Evolutionary conservation across 163 green algal species (phyloP), one percentile per base, ranked within the genome.

Genomic region (Trebouxia gelatinosa): DNA sequence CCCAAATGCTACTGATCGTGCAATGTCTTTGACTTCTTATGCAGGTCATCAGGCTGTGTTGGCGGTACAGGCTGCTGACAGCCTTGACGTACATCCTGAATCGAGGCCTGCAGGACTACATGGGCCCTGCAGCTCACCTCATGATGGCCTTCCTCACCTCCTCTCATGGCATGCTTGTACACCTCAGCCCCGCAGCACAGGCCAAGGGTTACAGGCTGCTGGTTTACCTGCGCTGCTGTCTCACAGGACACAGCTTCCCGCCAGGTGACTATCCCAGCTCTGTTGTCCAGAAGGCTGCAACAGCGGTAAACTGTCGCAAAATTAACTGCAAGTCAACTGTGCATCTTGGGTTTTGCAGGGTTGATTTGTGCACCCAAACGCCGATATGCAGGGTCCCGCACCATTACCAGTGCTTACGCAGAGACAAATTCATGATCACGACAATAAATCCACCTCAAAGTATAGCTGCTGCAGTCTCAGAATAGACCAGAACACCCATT

Each of bases 1-100:
- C n/a, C n/a, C n/a, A n/a, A n/a, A n/a, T n/a, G n/a, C n/a, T n/a
- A n/a, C n/a, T n/a, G n/a, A n/a, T n/a, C n/a, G n/a, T n/a, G n/a
- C n/a, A n/a, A n/a, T n/a, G n/a, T n/a, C n/a, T n/a, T n/a, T n/a
- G n/a, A n/a, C n/a, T n/a, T n/a, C n/a, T n/a, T 54, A 13, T 68
- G 67, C 88, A 97, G 91, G 86, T 98, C 5, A 85, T 97, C 32
- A 83, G 86, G 16, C 85, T 99, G 77, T 98, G 94, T 83, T 82
- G 92, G 29, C 40, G 61, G 3, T 89, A 97, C 78, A 51, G 80
- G 16, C 89, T 98, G 51, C 90, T 93, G 72, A 87, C 77, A 16
- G 95, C 95, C 7, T 85, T 97, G 5, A 77, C 90, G 17, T 90
- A 91, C 85, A 88, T 98, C 70, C 92, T 94, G 84, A 95, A 85